Evolutionary conservation across 345 rosid species (phyloP).

Genomic region (Linum tenue): DNA sequence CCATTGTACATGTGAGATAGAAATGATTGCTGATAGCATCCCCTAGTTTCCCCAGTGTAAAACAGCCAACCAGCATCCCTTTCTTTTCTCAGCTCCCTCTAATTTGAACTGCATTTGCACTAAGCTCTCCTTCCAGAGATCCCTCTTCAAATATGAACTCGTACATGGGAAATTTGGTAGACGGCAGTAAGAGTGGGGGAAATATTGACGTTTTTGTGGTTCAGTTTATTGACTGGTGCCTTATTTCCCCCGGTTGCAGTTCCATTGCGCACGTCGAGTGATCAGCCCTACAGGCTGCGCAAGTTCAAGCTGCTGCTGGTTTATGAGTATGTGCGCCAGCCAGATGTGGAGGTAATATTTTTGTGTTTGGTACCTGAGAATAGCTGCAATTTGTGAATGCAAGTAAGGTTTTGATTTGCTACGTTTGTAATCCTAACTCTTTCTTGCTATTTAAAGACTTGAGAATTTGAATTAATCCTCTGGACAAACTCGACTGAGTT

Average conservation of each 20-base stretch:
- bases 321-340: constrained; percentile 63
- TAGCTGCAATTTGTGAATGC: neutral
- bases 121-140: too few relatives aligned
- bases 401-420: neutral
- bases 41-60: too few relatives aligned
- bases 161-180: too few relatives aligned
- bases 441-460: neutral
- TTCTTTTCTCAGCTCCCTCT: too few relatives aligned
- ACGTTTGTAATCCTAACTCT: neutral
- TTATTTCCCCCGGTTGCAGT: constrained; percentile 33
- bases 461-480: neutral
- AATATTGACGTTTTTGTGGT: neutral
- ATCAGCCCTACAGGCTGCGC: constrained; percentile 85
- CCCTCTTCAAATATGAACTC: too few relatives aligned
- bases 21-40: too few relatives aligned
- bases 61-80: too few relatives aligned
- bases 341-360: constrained; percentile 59
- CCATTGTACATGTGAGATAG: too few relatives aligned
- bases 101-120: too few relatives aligned
- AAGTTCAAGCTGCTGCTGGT: constrained; percentile 79
- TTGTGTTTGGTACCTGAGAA: neutral
- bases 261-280: constrained; percentile 91
- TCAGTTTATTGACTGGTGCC: neutral
- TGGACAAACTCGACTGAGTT: neutral
- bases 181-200: neutral